Base-by-base conservation (phyloP, 2,329 filamentous ascomycete species). In the Fusarium sp. region DNA sequence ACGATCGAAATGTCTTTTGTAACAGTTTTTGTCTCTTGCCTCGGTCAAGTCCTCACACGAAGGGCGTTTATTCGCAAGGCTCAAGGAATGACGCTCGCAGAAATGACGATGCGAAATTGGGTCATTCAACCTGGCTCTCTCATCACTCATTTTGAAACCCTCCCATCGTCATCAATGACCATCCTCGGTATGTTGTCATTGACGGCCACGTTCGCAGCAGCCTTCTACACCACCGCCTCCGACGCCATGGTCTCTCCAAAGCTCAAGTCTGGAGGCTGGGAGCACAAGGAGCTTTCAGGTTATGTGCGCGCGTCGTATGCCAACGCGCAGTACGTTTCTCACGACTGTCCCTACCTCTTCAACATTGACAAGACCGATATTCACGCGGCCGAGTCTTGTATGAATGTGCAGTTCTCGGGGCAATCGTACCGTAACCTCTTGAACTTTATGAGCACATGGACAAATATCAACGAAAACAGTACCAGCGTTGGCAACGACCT, bases 1-100 rank as follows among this genome's bases (percentile, higher is more conserved):
- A 86, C 90, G 0, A 92, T 94, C 51, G 92, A 95, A 78, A 76
- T 94, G 68, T 89, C 90, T 0, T 95, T 93, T 73, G 91, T 93
- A 4, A 93, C 91, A 0, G 89, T 92, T 0, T 91, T 93, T 65
- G 90, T 94, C 1, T 86, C 90, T 0, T 91, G 91, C 59, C 76
- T 94, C 0, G 92, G 92, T 0, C 92, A 96, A 76, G 86, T 91
- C 0, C 79, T 95, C 14, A 93, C 87, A n/a, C 84, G 90, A 18
- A 82, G 90, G 59, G 90, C 91, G 0, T 85, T 92, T 60, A 84
- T 85, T 23, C 85, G 84, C 58, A 81, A 84, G 8, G 85, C 87
- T 0, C 80, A 82, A 3, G 92, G 92, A 2, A 85, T 94, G 62
- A 92, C 88, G 0, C 84, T 95, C 14, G 89, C 92, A 0, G 91